These are phyloP conservation scores for Aspergillus tanneri DNA, from an alignment of 2,329 filamentous ascomycete species.

Conservation along the genomic window DNA sequence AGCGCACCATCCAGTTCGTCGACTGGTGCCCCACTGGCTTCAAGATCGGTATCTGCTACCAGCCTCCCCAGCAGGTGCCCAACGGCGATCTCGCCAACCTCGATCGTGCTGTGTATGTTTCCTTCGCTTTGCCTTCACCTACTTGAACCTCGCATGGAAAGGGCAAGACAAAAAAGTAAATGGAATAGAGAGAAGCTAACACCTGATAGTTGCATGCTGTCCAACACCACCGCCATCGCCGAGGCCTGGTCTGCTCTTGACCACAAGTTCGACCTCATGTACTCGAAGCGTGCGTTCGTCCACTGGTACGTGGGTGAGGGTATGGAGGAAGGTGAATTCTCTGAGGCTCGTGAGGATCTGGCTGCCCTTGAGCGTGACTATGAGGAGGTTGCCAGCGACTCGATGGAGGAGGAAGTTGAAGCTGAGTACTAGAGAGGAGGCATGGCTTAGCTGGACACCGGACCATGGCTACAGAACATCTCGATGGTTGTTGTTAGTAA, in stretches of 20 bases:
- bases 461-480: constrained; percentile 17
- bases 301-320: constrained; percentile 99
- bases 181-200: constrained; percentile 5
- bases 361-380: constrained; percentile 98
- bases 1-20: constrained; percentile 98
- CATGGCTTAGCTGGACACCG: not conserved
- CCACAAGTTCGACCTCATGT: constrained; percentile 99
- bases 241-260: constrained; percentile 97
- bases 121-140: not conserved
- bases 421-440: constrained; percentile 74
- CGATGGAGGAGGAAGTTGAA: constrained; percentile 80
- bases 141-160: not conserved
- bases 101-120: constrained; percentile 82
- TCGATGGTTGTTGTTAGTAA: constrained; percentile 19
- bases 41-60: constrained; percentile 99
- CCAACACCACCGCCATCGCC: constrained; percentile 92
- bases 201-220: constrained; percentile 77
- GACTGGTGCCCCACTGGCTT: constrained; percentile 99
- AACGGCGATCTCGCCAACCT: constrained; percentile 98
- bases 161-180: not conserved
- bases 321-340: constrained; percentile 99
- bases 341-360: constrained; percentile 96
- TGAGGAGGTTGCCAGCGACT: constrained; percentile 96
- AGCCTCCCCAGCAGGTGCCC: constrained; percentile 91
- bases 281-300: constrained; percentile 99